phyloP scores from a whole-genome alignment of 345 rosid species.

The Populus davidiana region DNA sequence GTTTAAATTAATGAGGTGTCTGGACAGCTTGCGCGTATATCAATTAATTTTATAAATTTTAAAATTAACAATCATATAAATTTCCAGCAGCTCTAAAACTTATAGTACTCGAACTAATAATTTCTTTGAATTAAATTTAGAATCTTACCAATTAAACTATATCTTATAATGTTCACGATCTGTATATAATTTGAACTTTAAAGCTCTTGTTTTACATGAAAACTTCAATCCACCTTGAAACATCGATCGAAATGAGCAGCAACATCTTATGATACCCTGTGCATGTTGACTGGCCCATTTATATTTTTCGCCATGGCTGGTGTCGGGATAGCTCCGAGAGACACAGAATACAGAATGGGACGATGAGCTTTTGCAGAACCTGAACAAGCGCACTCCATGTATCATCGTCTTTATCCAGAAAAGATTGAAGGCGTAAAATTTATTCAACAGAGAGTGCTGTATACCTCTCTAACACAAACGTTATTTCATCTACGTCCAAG shows the following conservation, averaged over 20 bases:
- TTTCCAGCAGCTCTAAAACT: too few species aligned
- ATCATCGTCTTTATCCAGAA: constrained; percentile 11
- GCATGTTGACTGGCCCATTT: constrained; percentile 67
- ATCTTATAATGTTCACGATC: too few species aligned
- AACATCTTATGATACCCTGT: constrained; percentile 77
- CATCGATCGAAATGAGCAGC: constrained; percentile 57
- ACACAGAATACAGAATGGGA: constrained; percentile 75
- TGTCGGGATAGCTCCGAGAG: constrained; percentile 83
- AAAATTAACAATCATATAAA: too few species aligned
- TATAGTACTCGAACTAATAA: too few species aligned
- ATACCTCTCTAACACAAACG: too few species aligned
- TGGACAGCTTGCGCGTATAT: too few species aligned
- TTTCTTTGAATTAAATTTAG: too few species aligned
- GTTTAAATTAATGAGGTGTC: too few species aligned
- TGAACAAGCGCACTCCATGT: constrained; percentile 27
- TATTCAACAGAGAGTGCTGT: background rate
- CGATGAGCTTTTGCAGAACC: constrained; percentile 67
- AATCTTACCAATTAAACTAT: too few species aligned
- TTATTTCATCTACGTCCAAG: too few species aligned
- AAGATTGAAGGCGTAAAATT: constrained; percentile 13
- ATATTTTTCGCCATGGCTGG: constrained; percentile 77
- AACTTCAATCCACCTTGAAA: constrained; percentile 52
- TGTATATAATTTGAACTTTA: constrained; percentile 1
- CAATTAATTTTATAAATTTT: too few species aligned
- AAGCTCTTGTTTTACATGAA: constrained; percentile 2